Evolutionary conservation across 441 rosid species (phyloP).

Genomic region (Rhodomyrtus psidioides): DNA sequence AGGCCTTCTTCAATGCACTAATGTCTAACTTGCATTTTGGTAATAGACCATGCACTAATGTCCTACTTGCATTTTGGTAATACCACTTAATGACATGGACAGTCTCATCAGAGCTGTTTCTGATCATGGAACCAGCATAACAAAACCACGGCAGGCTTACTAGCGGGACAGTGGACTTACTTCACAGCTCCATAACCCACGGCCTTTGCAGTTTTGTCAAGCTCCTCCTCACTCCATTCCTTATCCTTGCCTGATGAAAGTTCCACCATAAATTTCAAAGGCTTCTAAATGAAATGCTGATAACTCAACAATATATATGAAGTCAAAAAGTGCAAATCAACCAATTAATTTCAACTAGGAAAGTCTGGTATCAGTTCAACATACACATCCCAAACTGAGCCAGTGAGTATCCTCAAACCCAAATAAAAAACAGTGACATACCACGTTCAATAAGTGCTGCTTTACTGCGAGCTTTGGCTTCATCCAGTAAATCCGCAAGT

Average conservation of each 20-base stretch:
- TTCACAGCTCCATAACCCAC: conserved; percentile 94
- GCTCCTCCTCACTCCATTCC: conserved; percentile 85
- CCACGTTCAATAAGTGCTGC: conserved; percentile 71
- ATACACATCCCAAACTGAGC: background rate
- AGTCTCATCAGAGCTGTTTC: background rate
- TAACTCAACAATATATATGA: background rate
- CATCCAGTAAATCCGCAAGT: conserved; percentile 88
- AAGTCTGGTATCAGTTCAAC: background rate
- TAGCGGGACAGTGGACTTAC: conserved; percentile 28
- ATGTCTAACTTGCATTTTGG: background rate
- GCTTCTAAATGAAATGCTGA: background rate
- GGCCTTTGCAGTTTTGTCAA: conserved; percentile 86
- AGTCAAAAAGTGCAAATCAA: background rate
- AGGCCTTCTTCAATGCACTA: background rate
- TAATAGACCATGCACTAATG: background rate
- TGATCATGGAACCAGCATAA: background rate
- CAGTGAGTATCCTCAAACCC: background rate
- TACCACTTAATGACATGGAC: background rate
- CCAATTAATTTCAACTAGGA: background rate
- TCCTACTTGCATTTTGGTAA: background rate
- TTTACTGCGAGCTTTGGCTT: conserved; percentile 79
- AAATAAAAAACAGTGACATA: conserved; percentile 19
- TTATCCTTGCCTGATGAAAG: conserved; percentile 56
- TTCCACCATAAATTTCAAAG: background rate
- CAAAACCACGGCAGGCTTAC: background rate